Percentiles rank a stretch among this genome's conserved stretches.
phyloP scores from a whole-genome alignment of 2,329 filamentous ascomycete species.

The Emmonsiellopsis sp. region DNA sequence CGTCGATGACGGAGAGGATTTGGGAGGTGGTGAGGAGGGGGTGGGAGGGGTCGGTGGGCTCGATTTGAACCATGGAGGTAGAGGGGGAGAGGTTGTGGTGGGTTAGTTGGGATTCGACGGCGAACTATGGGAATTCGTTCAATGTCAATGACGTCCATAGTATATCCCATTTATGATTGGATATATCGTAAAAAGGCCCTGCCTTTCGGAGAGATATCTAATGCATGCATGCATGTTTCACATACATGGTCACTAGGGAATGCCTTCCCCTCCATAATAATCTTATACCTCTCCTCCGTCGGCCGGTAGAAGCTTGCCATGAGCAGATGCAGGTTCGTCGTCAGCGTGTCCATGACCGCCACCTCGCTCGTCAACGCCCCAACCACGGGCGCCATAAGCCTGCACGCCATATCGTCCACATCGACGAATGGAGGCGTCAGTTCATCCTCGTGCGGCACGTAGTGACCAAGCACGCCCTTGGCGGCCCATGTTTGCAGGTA shows the following conservation, averaged over 20 bases:
- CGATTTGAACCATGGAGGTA: constrained; percentile 63
- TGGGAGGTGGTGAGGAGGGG: constrained; percentile 60
- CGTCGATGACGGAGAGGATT: constrained; percentile 63
- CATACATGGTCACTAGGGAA: constrained; percentile 77
- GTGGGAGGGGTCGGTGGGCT: constrained; percentile 44
- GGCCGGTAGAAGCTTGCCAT: constrained; percentile 79
- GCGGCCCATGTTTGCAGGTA: constrained; percentile 78
- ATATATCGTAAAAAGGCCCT: background rate
- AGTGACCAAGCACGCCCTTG: constrained; percentile 78
- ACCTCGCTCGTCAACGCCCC: constrained; percentile 65
- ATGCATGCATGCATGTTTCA: background rate
- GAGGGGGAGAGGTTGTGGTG: constrained; percentile 59
- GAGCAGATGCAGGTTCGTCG: constrained; percentile 68
- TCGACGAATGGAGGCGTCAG: constrained; percentile 65
- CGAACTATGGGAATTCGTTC: constrained; percentile 51
- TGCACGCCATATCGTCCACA: constrained; percentile 64
- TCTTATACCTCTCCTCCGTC: constrained; percentile 57
- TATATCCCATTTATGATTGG: background rate
- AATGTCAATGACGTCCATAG: constrained; percentile 3
- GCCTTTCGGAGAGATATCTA: background rate
- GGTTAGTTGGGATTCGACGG: constrained; percentile 68
- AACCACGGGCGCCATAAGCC: constrained; percentile 61
- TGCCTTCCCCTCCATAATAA: constrained; percentile 81
- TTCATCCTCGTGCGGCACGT: constrained; percentile 57
- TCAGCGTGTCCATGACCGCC: constrained; percentile 81